A percentile compares a stretch with the other conserved stretches of the same genome.
Evolutionary conservation across 352 stramenopile genomes (phyloP).

Genomic region (Pythium folliculosum): DNA sequence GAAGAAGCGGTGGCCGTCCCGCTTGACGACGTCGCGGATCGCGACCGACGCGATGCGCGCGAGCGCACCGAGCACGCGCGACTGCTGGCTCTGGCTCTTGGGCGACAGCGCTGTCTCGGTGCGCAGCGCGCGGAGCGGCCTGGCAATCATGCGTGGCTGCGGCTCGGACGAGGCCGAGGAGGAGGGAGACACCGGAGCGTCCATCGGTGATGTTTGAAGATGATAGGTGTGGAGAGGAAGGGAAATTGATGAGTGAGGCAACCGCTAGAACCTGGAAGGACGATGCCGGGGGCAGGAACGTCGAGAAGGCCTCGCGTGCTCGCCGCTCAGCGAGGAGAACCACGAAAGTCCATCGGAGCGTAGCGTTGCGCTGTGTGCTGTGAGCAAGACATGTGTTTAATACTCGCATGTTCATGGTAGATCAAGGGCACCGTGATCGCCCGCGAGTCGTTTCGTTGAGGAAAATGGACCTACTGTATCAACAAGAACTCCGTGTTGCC

Average conservation of each 20-base stretch:
- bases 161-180: background rate
- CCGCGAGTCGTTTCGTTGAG: background rate
- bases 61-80: slow-evolving; percentile 9
- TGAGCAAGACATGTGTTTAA: background rate
- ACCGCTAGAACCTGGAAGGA: background rate
- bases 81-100: slow-evolving; percentile 16
- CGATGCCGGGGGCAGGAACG: background rate
- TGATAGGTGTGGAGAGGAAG: background rate
- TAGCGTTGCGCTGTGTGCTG: no score
- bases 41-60: slow-evolving; percentile 12
- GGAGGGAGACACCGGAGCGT: background rate
- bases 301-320: no score
- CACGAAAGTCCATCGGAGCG: background rate
- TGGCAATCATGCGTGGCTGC: background rate
- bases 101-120: slow-evolving; percentile 13
- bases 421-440: background rate
- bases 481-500: background rate
- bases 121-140: slow-evolving; percentile 3
- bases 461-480: background rate
- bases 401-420: background rate
- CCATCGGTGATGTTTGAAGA: background rate
- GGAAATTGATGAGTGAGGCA: background rate
- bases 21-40: slow-evolving; percentile 10
- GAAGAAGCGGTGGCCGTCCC: slow-evolving; percentile 19
- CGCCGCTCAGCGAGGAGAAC: background rate